phyloP scores from a whole-genome alignment of 2,329 filamentous ascomycete species.

The Cladosporium sp. region DNA sequence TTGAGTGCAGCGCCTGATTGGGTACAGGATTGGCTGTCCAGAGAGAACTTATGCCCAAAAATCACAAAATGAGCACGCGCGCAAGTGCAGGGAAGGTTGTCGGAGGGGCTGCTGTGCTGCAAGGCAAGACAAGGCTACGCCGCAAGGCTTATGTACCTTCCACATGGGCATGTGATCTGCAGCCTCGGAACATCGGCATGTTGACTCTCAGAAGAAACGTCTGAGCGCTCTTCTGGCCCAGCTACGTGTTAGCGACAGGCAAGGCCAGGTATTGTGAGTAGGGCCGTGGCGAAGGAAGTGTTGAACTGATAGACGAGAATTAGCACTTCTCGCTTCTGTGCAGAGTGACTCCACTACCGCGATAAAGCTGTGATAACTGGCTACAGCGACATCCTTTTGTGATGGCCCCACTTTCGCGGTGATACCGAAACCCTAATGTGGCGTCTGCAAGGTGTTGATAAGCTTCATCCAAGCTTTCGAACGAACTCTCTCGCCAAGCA shows the following conservation, averaged over 20 bases:
- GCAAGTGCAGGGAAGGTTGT: not conserved
- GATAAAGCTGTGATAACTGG: not conserved
- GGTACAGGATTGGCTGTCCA: not conserved
- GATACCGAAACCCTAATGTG: not conserved
- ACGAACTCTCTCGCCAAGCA: not conserved
- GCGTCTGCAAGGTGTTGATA: not conserved
- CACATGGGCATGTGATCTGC: not conserved
- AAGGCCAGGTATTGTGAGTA: not conserved
- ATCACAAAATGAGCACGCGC: not conserved
- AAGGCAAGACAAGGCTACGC: not conserved
- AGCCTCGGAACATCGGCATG: not conserved
- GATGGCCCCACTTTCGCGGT: not conserved
- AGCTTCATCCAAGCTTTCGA: not conserved
- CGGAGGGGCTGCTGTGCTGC: not conserved
- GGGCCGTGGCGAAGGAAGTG: not conserved
- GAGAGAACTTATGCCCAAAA: not conserved
- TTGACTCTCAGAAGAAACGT: not conserved
- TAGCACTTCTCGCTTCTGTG: not conserved
- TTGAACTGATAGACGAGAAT: not conserved
- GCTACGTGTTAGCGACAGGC: not conserved
- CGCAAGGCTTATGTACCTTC: slow-evolving; percentile 4
- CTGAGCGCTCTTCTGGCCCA: not conserved
- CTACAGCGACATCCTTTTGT: not conserved
- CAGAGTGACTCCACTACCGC: not conserved
- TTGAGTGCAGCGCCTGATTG: not conserved